Evolutionary conservation across 1,284 basidiomycete species (phyloP).

Genomic region (Ustilago sp.): DNA sequence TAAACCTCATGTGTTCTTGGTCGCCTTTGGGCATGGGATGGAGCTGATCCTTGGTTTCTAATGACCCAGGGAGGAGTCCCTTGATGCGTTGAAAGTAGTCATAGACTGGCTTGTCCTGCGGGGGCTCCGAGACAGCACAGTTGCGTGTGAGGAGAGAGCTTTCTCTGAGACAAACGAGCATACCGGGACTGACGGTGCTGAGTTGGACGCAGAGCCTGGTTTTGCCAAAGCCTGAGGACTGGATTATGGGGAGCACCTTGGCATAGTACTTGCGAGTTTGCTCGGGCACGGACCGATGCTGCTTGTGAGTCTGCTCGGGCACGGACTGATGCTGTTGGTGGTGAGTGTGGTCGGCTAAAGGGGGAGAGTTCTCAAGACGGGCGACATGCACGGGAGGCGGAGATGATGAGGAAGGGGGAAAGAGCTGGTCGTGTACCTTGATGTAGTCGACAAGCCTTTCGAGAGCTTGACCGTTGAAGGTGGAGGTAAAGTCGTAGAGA

Average conservation of each 20-base stretch:
- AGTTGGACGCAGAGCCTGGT: background rate
- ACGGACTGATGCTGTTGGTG: background rate
- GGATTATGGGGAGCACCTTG: background rate
- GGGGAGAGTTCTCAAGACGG: background rate
- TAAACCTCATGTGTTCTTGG: background rate
- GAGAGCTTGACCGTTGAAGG: background rate
- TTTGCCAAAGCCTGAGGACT: conserved; percentile 8
- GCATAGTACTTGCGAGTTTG: background rate
- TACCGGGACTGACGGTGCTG: background rate
- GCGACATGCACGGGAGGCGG: no score
- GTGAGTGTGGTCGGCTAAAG: no score
- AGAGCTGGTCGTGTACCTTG: no score
- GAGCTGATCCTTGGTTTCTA: background rate
- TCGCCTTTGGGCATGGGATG: no score
- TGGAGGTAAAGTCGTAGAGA: background rate
- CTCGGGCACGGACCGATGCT: background rate
- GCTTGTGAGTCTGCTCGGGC: background rate
- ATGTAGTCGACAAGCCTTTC: background rate
- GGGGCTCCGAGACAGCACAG: background rate
- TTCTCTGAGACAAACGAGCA: conserved; percentile 5
- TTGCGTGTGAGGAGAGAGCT: background rate
- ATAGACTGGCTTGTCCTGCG: conserved; percentile 2
- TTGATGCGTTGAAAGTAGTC: conserved; percentile 5
- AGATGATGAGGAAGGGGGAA: no score
- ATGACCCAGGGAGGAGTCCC: no score